These are phyloP conservation scores for Echinochloa phyllopogon DNA, from an alignment of 176 grass and related monocot genomes.

Conservation along the genomic window DNA sequence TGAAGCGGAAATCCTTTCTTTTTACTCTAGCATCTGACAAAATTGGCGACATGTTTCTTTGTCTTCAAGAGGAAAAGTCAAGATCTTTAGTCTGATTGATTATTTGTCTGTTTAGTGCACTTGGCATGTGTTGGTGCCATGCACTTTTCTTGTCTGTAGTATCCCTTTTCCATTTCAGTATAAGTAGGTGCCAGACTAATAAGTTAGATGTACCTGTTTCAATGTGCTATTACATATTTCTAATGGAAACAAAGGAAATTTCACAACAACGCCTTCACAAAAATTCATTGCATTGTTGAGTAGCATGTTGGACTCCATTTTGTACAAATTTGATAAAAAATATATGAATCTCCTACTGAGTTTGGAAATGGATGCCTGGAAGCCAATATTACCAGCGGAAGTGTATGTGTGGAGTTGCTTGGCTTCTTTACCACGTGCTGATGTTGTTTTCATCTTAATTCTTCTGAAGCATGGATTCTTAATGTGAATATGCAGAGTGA, in stretches of 20 bases:
- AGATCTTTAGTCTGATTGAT: conserved; percentile 1
- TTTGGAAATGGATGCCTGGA: background rate
- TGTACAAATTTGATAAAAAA: conserved; percentile 1
- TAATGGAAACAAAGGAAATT: background rate
- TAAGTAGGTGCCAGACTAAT: background rate
- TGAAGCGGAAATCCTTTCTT: background rate
- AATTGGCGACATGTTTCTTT: background rate
- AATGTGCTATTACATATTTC: conserved; percentile 19
- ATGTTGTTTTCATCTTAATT: background rate
- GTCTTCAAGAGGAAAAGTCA: background rate
- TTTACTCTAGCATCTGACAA: conserved; percentile 4
- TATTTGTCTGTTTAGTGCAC: conserved; percentile 1
- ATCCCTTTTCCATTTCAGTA: conserved; percentile 2
- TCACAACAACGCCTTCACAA: background rate
- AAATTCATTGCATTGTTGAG: background rate
- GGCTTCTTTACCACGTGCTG: background rate
- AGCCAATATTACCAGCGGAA: background rate
- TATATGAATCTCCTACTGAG: background rate
- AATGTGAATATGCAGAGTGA: background rate
- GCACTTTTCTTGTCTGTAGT: conserved; percentile 15
- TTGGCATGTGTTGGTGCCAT: conserved; percentile 12
- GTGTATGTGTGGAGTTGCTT: background rate
- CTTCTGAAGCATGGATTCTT: background rate
- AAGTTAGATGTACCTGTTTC: conserved; percentile 2
- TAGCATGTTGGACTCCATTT: background rate